Conservation (phyloP, 768 basidiomycete species). For the Butyriboletus loyo region DNA sequence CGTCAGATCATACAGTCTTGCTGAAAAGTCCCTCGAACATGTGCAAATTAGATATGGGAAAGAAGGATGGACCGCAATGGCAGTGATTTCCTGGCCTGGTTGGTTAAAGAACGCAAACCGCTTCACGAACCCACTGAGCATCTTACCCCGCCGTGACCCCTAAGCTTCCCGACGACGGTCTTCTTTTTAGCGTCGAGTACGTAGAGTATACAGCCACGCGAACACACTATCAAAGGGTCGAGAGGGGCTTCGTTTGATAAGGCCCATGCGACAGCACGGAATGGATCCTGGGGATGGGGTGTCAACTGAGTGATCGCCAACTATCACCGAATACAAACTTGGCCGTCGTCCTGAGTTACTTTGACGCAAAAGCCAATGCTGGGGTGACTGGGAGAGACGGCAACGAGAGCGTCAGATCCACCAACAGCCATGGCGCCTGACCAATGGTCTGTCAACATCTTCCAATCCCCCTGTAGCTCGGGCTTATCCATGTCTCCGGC, state of each 20-base stretch:
- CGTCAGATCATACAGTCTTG: constrained; percentile 66
- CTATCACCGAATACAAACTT: constrained; percentile 12
- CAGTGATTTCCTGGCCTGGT: constrained; percentile 56
- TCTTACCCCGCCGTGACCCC: constrained; percentile 74
- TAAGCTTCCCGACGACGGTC: constrained; percentile 45
- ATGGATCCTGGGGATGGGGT: constrained; percentile 16
- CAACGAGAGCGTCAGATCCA: constrained; percentile 35
- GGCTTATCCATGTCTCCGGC: constrained; percentile 30
- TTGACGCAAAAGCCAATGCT: constrained; percentile 31
- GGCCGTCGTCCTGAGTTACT: constrained; percentile 27
- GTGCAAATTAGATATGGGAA: constrained; percentile 62
- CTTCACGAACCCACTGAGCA: not conserved
- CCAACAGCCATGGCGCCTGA: constrained; percentile 52
- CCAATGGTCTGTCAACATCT: constrained; percentile 43
- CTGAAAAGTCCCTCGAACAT: constrained; percentile 69
- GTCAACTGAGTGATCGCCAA: constrained; percentile 4
- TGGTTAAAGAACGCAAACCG: constrained; percentile 4
- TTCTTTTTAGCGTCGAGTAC: constrained; percentile 47
- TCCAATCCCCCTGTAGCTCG: constrained; percentile 43
- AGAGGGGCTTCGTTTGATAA: constrained; percentile 41
- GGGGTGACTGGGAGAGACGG: constrained; percentile 32
- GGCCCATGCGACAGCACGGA: constrained; percentile 55
- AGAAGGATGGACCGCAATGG: constrained; percentile 61
- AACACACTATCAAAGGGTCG: constrained; percentile 60
- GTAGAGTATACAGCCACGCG: constrained; percentile 52